Evolutionary conservation across 805 yeast species (phyloP), one percentile per base, ranked within the genome.

Genomic region (Cyberlindnera suaveolens): DNA sequence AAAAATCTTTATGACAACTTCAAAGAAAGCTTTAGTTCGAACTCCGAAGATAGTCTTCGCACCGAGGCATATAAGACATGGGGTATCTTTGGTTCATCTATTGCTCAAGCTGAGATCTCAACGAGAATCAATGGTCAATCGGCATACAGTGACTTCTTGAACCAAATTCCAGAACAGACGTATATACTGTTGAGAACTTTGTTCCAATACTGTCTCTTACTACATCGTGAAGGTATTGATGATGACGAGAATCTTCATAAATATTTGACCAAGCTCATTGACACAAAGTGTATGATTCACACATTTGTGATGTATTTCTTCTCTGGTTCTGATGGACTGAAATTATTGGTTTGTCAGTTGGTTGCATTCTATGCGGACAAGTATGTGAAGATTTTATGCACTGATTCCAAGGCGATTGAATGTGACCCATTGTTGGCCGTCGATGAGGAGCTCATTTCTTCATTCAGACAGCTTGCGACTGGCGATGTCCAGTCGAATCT

Each of bases 91-190:
- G 23, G 41, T 1, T 31, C 31, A 15, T 32, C 41, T 7, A 69
- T 83, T 20, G 68, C 74, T 19, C 75, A 80, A 71, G 61, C 71
- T 32, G 90, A 84, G 52, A 73, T 82, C 18, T 53, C 81, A 0
- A 68, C 80, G 1, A 69, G 90, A 55, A 56, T 72, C n/a, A 71
- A 72, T 35, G 60, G 61, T 20, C 51, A 54, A 13, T 53, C 61
- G 9, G 55, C 72, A 3, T 61, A 64, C 26, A 43, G 42, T 1
- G 56, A 57, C 3, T 64, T 67, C 40, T 47, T 66, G 36, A 47
- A 53, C 13, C 65, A 60, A n/a, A 43, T 63, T 18, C 62, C 67
- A 29, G 67, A 64, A 44, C 74, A 68, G 48, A 61, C 67, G 27
- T 67, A 61, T 51, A 63, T 60, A 44, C 54, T 71, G 0, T 48